Percentiles rank a stretch among this genome's conserved stretches.
phyloP scores from a whole-genome alignment of 1,284 basidiomycete genomes.

The Sanguinoderma infundibulare region DNA sequence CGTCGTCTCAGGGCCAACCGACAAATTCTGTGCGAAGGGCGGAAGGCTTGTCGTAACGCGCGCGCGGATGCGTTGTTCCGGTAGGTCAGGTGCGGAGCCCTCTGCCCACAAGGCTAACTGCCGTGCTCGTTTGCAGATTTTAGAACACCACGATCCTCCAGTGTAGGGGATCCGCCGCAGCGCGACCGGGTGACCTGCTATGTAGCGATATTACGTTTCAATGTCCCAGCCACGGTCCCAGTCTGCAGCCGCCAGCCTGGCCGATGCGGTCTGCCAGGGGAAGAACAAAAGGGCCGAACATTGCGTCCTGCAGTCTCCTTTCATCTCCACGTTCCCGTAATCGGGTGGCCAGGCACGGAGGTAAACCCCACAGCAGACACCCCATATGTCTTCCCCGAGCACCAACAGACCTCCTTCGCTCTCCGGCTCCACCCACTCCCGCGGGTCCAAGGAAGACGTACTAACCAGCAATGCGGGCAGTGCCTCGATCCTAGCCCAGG shows the following conservation, averaged over 20 bases:
- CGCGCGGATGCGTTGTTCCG: conserved; percentile 5
- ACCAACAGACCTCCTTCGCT: background rate
- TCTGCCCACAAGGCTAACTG: background rate
- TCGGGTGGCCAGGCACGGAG: background rate
- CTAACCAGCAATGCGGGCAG: background rate
- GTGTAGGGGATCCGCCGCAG: background rate
- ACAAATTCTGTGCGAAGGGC: background rate
- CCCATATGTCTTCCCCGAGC: background rate
- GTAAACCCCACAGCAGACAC: background rate
- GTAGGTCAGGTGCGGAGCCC: conserved; percentile 8
- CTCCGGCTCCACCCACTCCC: background rate
- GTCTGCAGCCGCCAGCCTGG: background rate
- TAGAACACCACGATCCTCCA: background rate
- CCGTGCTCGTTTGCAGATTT: conserved; percentile 1
- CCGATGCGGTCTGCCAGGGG: no score
- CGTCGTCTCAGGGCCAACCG: no score
- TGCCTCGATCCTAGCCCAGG: background rate
- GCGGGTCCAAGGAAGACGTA: background rate
- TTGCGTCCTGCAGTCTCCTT: background rate
- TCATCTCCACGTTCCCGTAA: background rate
- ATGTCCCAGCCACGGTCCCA: background rate
- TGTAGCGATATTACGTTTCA: background rate
- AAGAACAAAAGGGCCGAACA: no score
- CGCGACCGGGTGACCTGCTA: no score
- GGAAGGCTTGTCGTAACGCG: background rate